Conservation (phyloP, 768 basidiomycete genomes). For the Rhodotorula diobovata region DNA sequence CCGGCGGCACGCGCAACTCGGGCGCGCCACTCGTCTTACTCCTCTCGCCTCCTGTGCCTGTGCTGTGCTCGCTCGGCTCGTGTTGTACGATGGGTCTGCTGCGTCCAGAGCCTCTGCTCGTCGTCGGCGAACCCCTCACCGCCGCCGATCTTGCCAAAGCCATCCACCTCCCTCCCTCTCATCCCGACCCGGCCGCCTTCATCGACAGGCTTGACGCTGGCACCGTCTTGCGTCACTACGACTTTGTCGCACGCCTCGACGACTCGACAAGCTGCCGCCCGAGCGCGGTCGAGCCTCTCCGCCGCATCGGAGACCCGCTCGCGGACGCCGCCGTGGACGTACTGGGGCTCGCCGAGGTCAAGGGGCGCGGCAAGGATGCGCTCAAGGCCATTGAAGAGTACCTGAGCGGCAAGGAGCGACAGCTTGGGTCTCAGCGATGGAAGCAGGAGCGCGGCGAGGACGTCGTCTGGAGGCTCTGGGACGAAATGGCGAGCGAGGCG, state of each 20-base stretch:
- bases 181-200: conserved; percentile 7
- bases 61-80: too few relatives aligned
- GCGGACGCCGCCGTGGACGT: conserved; percentile 42
- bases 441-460: conserved; percentile 25
- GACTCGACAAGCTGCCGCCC: not conserved
- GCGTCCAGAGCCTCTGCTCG: not conserved
- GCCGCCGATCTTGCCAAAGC: not conserved
- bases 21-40: not conserved
- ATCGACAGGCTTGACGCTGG: conserved; percentile 3
- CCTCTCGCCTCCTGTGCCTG: not conserved
- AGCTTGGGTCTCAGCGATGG: conserved; percentile 40
- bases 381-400: conserved; percentile 39
- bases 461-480: conserved; percentile 42
- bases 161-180: conserved; percentile 1
- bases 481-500: conserved; percentile 36
- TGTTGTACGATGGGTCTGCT: not conserved
- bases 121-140: conserved; percentile 1
- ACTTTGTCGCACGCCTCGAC: conserved; percentile 23
- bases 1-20: not conserved
- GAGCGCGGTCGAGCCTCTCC: conserved; percentile 24
- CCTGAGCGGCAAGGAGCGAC: conserved; percentile 25
- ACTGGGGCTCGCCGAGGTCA: conserved; percentile 31
- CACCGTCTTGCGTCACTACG: conserved; percentile 12
- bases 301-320: conserved; percentile 40
- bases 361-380: conserved; percentile 43